Percentiles rank a stretch among this genome's conserved stretches.
Evolutionary conservation across 116 monocot genomes (phyloP).

Genomic region (Papilionanthe hybrid): DNA sequence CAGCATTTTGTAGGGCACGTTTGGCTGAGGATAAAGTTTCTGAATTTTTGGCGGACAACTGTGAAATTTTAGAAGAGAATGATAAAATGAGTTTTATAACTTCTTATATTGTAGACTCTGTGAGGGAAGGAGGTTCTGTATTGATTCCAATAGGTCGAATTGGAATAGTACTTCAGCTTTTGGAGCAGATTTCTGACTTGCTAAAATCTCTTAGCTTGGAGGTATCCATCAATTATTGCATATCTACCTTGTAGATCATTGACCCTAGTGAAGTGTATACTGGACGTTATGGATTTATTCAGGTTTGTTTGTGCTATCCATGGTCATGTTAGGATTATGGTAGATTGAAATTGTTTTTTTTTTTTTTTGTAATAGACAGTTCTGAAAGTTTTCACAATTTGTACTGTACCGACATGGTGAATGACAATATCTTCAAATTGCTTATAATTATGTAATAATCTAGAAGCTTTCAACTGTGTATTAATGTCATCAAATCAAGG

Average conservation of each 20-base stretch:
- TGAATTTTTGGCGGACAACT: slow-evolving; percentile 15
- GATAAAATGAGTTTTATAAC: slow-evolving; percentile 73
- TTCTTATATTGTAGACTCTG: slow-evolving; percentile 60
- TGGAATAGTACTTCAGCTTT: slow-evolving; percentile 49
- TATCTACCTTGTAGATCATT: not conserved
- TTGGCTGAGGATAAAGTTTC: slow-evolving; percentile 22
- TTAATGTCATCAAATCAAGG: not conserved
- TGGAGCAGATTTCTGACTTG: slow-evolving; percentile 55
- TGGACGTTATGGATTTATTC: not conserved
- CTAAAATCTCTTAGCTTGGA: slow-evolving; percentile 47
- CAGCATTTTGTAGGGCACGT: slow-evolving; percentile 18
- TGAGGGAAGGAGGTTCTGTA: slow-evolving; percentile 71
- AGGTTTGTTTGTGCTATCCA: not conserved
- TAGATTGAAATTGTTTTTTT: slow-evolving; percentile 4
- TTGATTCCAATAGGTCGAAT: slow-evolving; percentile 70
- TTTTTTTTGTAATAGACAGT: slow-evolving; percentile 5
- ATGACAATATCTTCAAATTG: not conserved
- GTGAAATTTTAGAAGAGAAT: slow-evolving; percentile 52
- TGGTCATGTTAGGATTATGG: not conserved
- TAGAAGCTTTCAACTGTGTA: not conserved
- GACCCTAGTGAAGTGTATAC: not conserved
- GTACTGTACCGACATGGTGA: slow-evolving; percentile 1
- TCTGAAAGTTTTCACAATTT: not conserved
- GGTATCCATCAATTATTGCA: slow-evolving; percentile 29
- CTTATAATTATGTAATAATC: not conserved